phyloP scores from a whole-genome alignment of 1,284 basidiomycete species.

The Tranzscheliella williamsii region DNA sequence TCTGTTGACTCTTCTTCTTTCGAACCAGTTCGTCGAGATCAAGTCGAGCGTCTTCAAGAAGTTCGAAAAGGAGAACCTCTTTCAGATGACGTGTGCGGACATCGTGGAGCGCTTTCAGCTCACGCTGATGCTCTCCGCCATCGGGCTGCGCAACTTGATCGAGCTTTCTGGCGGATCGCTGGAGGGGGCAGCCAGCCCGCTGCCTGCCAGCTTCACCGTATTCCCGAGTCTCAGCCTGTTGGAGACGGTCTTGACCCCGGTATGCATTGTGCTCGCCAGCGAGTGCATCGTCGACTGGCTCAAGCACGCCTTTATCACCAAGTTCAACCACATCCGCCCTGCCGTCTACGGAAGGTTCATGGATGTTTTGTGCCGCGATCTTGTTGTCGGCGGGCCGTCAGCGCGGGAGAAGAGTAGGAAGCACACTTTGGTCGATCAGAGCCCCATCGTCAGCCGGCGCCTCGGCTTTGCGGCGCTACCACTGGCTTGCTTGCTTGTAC shows the following conservation, averaged over 20 bases:
- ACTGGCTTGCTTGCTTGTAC: slow-evolving; percentile 84
- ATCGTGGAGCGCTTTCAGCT: slow-evolving; percentile 98
- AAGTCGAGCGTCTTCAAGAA: slow-evolving; percentile 99
- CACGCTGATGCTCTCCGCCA: slow-evolving; percentile 83
- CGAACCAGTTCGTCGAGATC: slow-evolving; percentile 99
- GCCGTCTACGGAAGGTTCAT: slow-evolving; percentile 94
- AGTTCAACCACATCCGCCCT: slow-evolving; percentile 85
- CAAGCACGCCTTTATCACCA: slow-evolving; percentile 98
- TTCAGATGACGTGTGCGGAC: slow-evolving; percentile 86
- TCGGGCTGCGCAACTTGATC: slow-evolving; percentile 91
- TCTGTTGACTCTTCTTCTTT: slow-evolving; percentile 87
- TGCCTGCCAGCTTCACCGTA: slow-evolving; percentile 62
- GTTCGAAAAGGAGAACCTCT: slow-evolving; percentile 99
- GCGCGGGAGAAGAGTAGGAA: slow-evolving; percentile 57
- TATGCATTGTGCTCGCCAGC: slow-evolving; percentile 83
- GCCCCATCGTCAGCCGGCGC: slow-evolving; percentile 87
- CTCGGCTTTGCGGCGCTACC: slow-evolving; percentile 92
- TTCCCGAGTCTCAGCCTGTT: slow-evolving; percentile 64
- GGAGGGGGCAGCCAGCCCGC: slow-evolving; percentile 66
- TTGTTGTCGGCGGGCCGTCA: slow-evolving; percentile 75
- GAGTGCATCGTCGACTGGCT: slow-evolving; percentile 98
- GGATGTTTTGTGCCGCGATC: slow-evolving; percentile 92
- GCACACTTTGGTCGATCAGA: slow-evolving; percentile 91
- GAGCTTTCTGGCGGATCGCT: slow-evolving; percentile 74
- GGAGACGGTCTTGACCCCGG: slow-evolving; percentile 90